These are phyloP conservation scores for Talaromyces sp. DNA, from an alignment of 2,329 filamentous ascomycete genomes.

Conservation along the genomic window DNA sequence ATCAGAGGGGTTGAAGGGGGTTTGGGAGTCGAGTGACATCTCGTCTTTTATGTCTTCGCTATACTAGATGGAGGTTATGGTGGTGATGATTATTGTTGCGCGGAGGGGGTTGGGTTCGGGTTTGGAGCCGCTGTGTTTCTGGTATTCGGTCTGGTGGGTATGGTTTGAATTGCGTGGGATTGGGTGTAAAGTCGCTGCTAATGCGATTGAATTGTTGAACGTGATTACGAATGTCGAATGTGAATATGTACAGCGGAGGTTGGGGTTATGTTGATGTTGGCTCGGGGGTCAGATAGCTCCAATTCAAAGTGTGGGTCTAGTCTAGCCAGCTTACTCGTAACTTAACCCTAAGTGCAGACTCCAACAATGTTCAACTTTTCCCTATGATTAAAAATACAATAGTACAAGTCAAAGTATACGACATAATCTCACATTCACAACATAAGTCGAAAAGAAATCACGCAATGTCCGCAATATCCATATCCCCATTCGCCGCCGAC, in stretches of 20 bases:
- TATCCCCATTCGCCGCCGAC: slow-evolving; percentile 30
- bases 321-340: background rate
- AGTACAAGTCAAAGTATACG: slow-evolving; percentile 3
- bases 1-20: slow-evolving; percentile 70
- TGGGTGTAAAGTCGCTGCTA: background rate
- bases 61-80: background rate
- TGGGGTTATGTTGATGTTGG: background rate
- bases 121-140: background rate
- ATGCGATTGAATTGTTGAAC: background rate
- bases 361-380: background rate
- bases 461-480: slow-evolving; percentile 33
- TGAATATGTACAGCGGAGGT: background rate
- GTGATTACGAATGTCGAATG: background rate
- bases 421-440: background rate
- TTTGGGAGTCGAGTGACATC: slow-evolving; percentile 32
- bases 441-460: background rate
- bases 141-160: background rate
- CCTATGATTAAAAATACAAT: slow-evolving; percentile 1
- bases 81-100: background rate
- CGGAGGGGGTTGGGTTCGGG: background rate
- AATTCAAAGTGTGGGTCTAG: background rate
- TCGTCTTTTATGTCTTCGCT: no score
- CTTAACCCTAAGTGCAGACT: background rate
- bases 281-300: background rate
- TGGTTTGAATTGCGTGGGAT: background rate